Conservation (phyloP, 768 basidiomycete species). For the Calocybe cyanea region DNA sequence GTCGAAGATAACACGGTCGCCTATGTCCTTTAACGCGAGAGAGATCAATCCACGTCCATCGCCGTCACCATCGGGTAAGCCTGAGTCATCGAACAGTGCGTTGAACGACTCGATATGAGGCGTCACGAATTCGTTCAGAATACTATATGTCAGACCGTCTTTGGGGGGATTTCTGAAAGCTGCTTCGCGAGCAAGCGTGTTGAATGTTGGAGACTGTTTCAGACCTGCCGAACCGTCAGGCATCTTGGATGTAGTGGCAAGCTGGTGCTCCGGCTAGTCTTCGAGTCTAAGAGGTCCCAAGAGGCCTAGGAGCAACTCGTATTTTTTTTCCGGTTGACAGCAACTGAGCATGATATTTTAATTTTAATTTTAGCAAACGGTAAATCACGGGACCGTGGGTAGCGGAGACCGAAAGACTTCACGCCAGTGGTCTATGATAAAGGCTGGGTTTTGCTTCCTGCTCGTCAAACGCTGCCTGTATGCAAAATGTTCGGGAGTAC, state of each 20-base stretch:
- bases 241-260: constrained; percentile 34
- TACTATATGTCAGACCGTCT: constrained; percentile 65
- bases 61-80: constrained; percentile 67
- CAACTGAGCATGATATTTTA: too few species aligned
- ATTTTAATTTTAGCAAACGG: too few species aligned
- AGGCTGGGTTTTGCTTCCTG: not conserved
- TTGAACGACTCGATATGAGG: constrained; percentile 98
- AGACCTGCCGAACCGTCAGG: constrained; percentile 41
- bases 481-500: constrained; percentile 58
- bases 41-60: constrained; percentile 79
- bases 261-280: not conserved
- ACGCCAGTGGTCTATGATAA: constrained; percentile 11
- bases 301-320: too few species aligned
- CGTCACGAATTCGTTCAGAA: constrained; percentile 87
- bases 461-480: constrained; percentile 1
- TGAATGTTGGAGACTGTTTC: constrained; percentile 57
- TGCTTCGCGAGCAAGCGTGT: constrained; percentile 77
- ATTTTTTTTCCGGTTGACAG: too few species aligned
- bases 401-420: constrained; percentile 34
- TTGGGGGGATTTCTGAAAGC: constrained; percentile 73
- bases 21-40: constrained; percentile 78
- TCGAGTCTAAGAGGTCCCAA: not conserved
- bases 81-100: constrained; percentile 90
- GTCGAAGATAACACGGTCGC: constrained; percentile 92
- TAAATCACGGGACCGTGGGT: constrained; percentile 21